Evolutionary conservation across 2,329 filamentous ascomycete genomes (phyloP).

Genomic region (Rutstroemia sp.): DNA sequence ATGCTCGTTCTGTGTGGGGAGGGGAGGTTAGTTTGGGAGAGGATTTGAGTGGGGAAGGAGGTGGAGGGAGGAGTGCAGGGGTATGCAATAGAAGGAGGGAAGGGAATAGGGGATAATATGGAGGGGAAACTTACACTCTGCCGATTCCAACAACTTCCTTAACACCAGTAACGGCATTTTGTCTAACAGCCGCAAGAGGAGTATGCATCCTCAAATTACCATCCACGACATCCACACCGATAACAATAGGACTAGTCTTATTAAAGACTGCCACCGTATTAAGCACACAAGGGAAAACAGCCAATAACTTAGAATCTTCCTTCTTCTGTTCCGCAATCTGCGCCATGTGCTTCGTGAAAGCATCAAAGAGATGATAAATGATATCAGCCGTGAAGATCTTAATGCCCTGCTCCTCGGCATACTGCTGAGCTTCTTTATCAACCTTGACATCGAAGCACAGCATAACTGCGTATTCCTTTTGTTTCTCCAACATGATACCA

Average conservation of each 20-base stretch:
- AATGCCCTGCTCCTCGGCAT: constrained; percentile 89
- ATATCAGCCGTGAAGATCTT: constrained; percentile 99
- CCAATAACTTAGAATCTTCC: constrained; percentile 90
- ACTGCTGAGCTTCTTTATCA: constrained; percentile 86
- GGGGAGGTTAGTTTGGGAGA: constrained; percentile 1
- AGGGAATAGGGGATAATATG: too few relatives aligned
- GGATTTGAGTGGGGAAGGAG: background rate
- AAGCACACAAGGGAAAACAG: constrained; percentile 94
- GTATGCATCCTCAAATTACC: constrained; percentile 82
- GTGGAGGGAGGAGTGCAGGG: background rate
- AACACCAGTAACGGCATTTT: constrained; percentile 65
- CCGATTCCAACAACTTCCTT: constrained; percentile 83
- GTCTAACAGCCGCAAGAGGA: constrained; percentile 80
- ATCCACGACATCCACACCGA: constrained; percentile 93
- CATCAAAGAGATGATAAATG: constrained; percentile 96
- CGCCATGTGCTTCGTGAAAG: constrained; percentile 92
- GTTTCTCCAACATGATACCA: constrained; percentile 94
- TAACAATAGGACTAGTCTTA: constrained; percentile 91
- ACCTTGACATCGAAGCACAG: constrained; percentile 99
- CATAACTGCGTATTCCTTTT: constrained; percentile 95
- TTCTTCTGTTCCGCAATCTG: constrained; percentile 84
- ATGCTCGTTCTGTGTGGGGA: constrained; percentile 68
- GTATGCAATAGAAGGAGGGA: background rate
- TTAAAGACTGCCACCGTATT: constrained; percentile 92
- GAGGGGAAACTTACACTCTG: constrained; percentile 54